These are phyloP conservation scores for Dichomitus squalens DNA, from an alignment of 1,284 basidiomycete genomes.

Conservation along the genomic window DNA sequence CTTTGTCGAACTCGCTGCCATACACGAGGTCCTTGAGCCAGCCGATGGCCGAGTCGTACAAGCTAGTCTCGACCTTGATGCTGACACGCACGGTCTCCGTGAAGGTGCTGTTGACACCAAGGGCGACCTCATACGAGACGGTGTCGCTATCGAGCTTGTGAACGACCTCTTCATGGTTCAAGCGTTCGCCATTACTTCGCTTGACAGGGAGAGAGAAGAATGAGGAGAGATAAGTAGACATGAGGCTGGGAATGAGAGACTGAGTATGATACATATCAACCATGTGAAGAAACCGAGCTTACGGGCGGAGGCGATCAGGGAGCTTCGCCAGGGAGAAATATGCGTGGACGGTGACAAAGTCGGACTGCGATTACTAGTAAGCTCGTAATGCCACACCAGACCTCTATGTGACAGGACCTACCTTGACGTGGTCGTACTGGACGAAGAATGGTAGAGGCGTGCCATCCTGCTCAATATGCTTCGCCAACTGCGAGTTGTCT, in stretches of 20 bases:
- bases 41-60: slow-evolving; percentile 82
- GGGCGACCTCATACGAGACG: slow-evolving; percentile 79
- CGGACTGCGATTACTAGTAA: slow-evolving; percentile 57
- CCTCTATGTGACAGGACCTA: slow-evolving; percentile 34
- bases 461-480: slow-evolving; percentile 75
- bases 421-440: slow-evolving; percentile 88
- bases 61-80: slow-evolving; percentile 82
- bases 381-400: background rate
- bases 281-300: slow-evolving; percentile 15
- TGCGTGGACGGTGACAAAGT: slow-evolving; percentile 86
- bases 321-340: slow-evolving; percentile 77
- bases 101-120: slow-evolving; percentile 75
- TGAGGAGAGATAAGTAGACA: slow-evolving; percentile 82
- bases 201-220: slow-evolving; percentile 91
- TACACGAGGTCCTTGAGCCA: slow-evolving; percentile 94
- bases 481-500: slow-evolving; percentile 47
- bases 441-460: slow-evolving; percentile 83
- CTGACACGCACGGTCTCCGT: slow-evolving; percentile 77
- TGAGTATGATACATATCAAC: slow-evolving; percentile 10
- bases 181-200: slow-evolving; percentile 65
- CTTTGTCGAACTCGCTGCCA: slow-evolving; percentile 80
- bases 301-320: slow-evolving; percentile 78
- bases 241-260: slow-evolving; percentile 51
- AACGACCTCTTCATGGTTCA: slow-evolving; percentile 91
- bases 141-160: slow-evolving; percentile 91